phyloP scores from a whole-genome alignment of 1,139 yeast species.

The Geotrichum armillariae region DNA sequence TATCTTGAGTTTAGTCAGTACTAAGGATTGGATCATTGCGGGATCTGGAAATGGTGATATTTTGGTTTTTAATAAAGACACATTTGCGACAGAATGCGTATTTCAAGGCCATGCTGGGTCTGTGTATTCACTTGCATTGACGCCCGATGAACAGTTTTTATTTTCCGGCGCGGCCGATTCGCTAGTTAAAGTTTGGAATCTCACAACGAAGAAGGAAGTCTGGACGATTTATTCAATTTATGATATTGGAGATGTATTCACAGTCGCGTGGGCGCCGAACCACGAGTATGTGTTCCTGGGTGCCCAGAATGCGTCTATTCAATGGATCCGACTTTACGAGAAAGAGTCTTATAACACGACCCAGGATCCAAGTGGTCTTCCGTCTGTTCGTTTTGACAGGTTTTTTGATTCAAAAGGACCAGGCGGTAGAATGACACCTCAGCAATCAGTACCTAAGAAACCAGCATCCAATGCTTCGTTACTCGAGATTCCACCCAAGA shows the following conservation, averaged over 20 bases:
- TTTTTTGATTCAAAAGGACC: constrained; percentile 93
- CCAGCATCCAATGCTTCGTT: constrained; percentile 35
- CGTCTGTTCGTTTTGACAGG: constrained; percentile 77
- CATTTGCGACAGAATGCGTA: constrained; percentile 52
- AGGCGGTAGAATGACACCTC: constrained; percentile 54
- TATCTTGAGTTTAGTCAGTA: constrained; percentile 73
- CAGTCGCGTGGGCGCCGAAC: constrained; percentile 67
- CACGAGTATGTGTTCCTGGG: constrained; percentile 74
- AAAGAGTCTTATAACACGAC: constrained; percentile 33
- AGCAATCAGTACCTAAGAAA: constrained; percentile 25
- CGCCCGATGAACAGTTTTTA: constrained; percentile 58
- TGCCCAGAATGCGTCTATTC: constrained; percentile 85
- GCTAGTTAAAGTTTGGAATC: constrained; percentile 79
- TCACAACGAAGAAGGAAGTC: constrained; percentile 42
- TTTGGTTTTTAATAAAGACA: constrained; percentile 65
- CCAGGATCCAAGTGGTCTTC: constrained; percentile 52
- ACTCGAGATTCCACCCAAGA: constrained; percentile 66
- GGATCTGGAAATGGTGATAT: constrained; percentile 95
- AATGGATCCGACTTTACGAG: constrained; percentile 59
- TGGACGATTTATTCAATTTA: constrained; percentile 78
- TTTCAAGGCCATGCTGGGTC: constrained; percentile 50
- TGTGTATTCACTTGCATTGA: constrained; percentile 65
- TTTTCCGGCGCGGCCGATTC: constrained; percentile 93
- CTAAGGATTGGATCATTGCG: constrained; percentile 66
- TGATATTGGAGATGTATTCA: constrained; percentile 93